These are phyloP conservation scores for Trichoderma citrinoviride DNA, from an alignment of 2,329 filamentous ascomycete species.

Conservation along the genomic window DNA sequence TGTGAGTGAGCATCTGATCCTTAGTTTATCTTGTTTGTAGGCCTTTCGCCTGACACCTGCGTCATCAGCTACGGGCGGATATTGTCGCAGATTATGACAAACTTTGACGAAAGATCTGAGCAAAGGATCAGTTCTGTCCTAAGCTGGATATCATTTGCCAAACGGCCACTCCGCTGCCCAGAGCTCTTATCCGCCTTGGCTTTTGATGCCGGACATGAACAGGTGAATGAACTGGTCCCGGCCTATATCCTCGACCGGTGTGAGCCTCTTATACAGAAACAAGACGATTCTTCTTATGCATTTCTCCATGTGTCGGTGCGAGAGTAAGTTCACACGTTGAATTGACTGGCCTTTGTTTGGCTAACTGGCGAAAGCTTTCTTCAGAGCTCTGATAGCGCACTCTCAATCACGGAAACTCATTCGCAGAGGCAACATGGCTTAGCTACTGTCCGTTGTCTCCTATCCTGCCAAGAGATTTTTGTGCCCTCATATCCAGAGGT, in stretches of 20 bases:
- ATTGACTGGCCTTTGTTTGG: accelerated
- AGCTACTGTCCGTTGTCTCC: constrained; percentile 1
- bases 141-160: constrained; percentile 39
- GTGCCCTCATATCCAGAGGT: neutral
- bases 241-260: constrained; percentile 29
- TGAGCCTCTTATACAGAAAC: constrained; percentile 28
- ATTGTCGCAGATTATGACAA: constrained; percentile 27
- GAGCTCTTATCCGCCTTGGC: constrained; percentile 37
- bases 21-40: neutral
- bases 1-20: neutral
- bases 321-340: constrained; percentile 24
- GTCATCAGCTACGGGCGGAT: constrained; percentile 32
- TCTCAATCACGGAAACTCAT: neutral
- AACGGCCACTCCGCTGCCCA: constrained; percentile 33
- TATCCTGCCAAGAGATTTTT: constrained; percentile 7
- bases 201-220: constrained; percentile 26
- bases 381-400: constrained; percentile 1
- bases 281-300: constrained; percentile 26
- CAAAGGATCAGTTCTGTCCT: constrained; percentile 32
- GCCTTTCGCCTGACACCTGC: neutral
- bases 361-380: constrained; percentile 7
- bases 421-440: constrained; percentile 1
- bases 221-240: constrained; percentile 23
- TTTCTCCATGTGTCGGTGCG: constrained; percentile 33
- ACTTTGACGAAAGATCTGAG: constrained; percentile 31